Evolutionary conservation across 345 rosid species (phyloP).

Genomic region (Melaleuca quinquenervia): DNA sequence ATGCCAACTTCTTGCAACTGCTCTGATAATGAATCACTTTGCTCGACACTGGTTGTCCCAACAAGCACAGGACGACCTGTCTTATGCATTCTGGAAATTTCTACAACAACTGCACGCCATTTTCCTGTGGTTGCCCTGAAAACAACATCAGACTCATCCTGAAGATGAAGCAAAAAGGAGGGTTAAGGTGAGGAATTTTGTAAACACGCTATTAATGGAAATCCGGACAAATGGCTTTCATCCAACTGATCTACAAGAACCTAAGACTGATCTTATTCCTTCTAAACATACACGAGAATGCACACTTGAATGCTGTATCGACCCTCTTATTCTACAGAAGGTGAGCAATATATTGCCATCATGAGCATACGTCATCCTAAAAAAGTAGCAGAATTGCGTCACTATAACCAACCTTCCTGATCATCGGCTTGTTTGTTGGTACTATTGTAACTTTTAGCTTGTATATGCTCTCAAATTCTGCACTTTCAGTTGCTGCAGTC

Average conservation of each 20-base stretch:
- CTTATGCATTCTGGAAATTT: conserved; percentile 90
- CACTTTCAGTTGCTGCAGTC: conserved; percentile 92
- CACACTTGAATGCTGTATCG: background rate
- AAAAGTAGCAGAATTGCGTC: background rate
- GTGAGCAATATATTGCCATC: background rate
- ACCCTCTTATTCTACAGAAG: background rate
- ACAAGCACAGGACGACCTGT: conserved; percentile 93
- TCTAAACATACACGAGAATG: background rate
- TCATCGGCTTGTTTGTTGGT: conserved; percentile 95
- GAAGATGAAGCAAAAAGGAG: conserved; percentile 15
- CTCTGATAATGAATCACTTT: conserved; percentile 81
- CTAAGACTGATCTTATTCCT: background rate
- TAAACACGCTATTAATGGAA: background rate
- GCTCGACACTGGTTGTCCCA: conserved; percentile 99
- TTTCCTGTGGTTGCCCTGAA: conserved; percentile 84
- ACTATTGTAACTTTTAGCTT: conserved; percentile 93
- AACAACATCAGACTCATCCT: conserved; percentile 98
- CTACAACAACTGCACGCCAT: conserved; percentile 95
- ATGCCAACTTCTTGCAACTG: conserved; percentile 77
- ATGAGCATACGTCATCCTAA: background rate
- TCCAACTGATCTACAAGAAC: background rate
- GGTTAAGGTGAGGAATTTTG: background rate
- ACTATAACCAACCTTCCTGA: conserved; percentile 60
- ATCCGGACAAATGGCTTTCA: background rate
- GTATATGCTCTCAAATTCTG: conserved; percentile 98